Base-by-base conservation (phyloP, 148 eudicot genomes). In the Bassia scoparia region DNA sequence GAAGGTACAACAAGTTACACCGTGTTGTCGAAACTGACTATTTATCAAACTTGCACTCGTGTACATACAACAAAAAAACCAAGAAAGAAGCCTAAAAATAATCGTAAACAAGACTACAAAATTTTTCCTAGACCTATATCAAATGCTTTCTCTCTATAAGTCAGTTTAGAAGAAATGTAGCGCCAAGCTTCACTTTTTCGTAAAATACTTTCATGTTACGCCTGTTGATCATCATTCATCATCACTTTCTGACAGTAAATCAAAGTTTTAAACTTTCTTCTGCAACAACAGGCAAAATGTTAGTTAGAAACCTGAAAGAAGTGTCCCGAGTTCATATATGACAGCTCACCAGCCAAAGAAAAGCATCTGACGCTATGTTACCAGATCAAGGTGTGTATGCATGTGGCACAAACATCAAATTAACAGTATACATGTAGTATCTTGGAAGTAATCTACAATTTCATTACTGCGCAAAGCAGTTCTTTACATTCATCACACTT, bases 261-360 rank as follows among this genome's bases (percentile, higher is more conserved):
- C 3, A 24, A 10, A 2, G 27, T 38, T 1, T 74, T 29, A 53
- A 65, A 11, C 53, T 63, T 66, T 74, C 38, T 61, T 74, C 71
- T 74, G 77, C 77, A 64, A 53, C 21, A 12, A 63, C 50, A 24
- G 48, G 46, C 10, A 33, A 35, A 34, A 24, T 33, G 61, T 73
- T 46, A 61, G 68, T 21, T 2, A 20, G 58, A 31, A 61, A 73
- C 7, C 5, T 26, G 17, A 6, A 56, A 15, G 49, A 44, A 9
- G 69, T 24, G 31, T 61, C n/a, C 30, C 5, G 61, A 3, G 34
- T 46, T 73, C 44, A 48, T 31, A 68, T 16, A 61, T 44, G 35
- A n/a, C n/a, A n/a, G n/a, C n/a, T n/a, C n/a, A 59, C 11, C 68
- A 23, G 27, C 44, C 44, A 61, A 71, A 72, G n/a, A 71, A 70